Percentiles rank a stretch among this genome's conserved stretches.
phyloP scores from a whole-genome alignment of 2,329 filamentous ascomycete species.

The Curvularia verruculosa region DNA sequence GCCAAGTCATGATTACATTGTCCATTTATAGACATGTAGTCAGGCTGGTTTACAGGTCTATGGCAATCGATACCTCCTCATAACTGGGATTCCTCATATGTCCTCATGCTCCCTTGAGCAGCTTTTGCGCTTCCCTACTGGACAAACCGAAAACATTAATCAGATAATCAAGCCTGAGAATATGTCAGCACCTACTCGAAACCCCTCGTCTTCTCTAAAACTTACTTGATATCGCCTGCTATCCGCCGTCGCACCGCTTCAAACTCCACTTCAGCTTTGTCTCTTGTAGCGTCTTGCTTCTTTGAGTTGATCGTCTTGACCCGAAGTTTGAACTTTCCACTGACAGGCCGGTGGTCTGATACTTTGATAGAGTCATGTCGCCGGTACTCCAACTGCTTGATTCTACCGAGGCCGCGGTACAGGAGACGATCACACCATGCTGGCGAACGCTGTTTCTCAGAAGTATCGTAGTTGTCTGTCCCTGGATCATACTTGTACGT shows the following conservation, averaged over 20 bases:
- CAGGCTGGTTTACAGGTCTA: background rate
- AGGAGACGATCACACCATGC: conserved; percentile 96
- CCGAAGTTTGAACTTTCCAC: conserved; percentile 78
- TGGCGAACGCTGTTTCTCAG: conserved; percentile 90
- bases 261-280: conserved; percentile 76
- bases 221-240: conserved; percentile 78
- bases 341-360: conserved; percentile 93
- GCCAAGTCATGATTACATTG: conserved; percentile 9
- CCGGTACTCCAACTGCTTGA: conserved; percentile 86
- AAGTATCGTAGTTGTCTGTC: conserved; percentile 90
- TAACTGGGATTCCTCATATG: background rate
- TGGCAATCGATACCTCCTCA: background rate
- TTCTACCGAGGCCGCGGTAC: conserved; percentile 79
- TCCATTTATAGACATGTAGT: background rate
- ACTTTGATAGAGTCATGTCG: conserved; percentile 82
- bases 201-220: conserved; percentile 25
- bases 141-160: conserved; percentile 66
- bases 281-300: conserved; percentile 70
- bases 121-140: conserved; percentile 58
- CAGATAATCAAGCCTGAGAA: conserved; percentile 66
- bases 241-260: conserved; percentile 72
- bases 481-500: conserved; percentile 99
- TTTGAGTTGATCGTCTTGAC: conserved; percentile 80
- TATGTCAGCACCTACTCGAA: conserved; percentile 1
- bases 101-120: conserved; percentile 41